Percentiles rank a stretch among this genome's conserved stretches.
These are phyloP conservation scores for Fusarium denticulatum DNA, from an alignment of 2,329 filamentous ascomycete genomes.

Conservation along the genomic window DNA sequence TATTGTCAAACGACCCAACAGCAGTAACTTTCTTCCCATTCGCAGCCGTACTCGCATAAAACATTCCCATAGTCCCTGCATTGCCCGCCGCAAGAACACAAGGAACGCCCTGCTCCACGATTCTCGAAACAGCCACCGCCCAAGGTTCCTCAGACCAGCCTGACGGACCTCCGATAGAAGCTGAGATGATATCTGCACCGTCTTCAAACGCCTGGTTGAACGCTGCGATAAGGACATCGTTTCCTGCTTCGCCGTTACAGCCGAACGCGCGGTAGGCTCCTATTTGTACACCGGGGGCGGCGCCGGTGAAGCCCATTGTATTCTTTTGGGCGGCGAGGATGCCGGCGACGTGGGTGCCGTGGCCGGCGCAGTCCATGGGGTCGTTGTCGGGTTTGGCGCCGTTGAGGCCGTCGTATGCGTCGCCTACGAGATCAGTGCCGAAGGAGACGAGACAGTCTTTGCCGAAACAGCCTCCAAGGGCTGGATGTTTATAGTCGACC, in stretches of 20 bases:
- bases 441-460: conserved; percentile 65
- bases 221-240: conserved; percentile 68
- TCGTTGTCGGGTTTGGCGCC: conserved; percentile 57
- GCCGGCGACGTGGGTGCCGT: conserved; percentile 71
- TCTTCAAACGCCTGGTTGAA: conserved; percentile 69
- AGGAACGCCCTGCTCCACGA: conserved; percentile 63
- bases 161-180: conserved; percentile 61
- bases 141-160: conserved; percentile 65
- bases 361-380: conserved; percentile 66
- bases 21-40: conserved; percentile 59
- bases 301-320: conserved; percentile 64
- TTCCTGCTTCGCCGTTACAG: conserved; percentile 59
- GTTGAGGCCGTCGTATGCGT: conserved; percentile 57
- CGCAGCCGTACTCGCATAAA: conserved; percentile 60
- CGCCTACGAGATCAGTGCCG: conserved; percentile 68
- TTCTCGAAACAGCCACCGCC: conserved; percentile 61
- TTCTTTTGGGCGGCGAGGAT: conserved; percentile 69
- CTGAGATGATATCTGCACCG: conserved; percentile 66
- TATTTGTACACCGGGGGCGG: conserved; percentile 64
- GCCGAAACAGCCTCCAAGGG: conserved; percentile 72
- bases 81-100: conserved; percentile 66
- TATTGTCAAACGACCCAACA: conserved; percentile 62
- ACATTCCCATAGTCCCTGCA: conserved; percentile 56
- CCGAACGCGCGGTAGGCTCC: conserved; percentile 68
- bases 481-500: conserved; percentile 71